These are phyloP conservation scores for Chalara sp. DNA, from an alignment of 2,329 filamentous ascomycete species.

Conservation along the genomic window DNA sequence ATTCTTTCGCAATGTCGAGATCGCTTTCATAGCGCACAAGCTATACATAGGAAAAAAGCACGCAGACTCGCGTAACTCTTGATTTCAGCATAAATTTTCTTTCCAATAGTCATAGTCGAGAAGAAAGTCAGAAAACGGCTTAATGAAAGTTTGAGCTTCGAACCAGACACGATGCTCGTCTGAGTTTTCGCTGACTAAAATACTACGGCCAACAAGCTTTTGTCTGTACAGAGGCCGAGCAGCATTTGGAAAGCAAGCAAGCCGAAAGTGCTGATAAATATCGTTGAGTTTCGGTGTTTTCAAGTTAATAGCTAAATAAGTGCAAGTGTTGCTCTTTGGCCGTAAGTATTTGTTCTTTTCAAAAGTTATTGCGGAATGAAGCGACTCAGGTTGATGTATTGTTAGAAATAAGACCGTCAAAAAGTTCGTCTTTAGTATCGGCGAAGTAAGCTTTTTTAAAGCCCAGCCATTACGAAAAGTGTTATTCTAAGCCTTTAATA, in stretches of 20 bases:
- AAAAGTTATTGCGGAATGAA: too few relatives aligned
- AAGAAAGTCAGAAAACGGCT: slow-evolving; percentile 27
- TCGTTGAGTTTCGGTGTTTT: slow-evolving; percentile 14
- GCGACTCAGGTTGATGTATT: too few relatives aligned
- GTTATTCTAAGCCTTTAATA: too few relatives aligned
- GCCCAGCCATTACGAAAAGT: too few relatives aligned
- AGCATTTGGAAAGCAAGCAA: slow-evolving; percentile 5
- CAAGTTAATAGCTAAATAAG: background rate
- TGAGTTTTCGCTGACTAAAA: slow-evolving; percentile 29
- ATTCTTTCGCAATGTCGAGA: slow-evolving; percentile 28
- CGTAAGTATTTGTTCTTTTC: background rate
- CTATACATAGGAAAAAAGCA: slow-evolving; percentile 26
- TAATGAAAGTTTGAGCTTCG: slow-evolving; percentile 25
- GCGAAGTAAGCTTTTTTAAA: too few relatives aligned
- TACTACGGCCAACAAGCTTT: slow-evolving; percentile 20
- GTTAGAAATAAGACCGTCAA: too few relatives aligned
- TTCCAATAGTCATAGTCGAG: slow-evolving; percentile 22
- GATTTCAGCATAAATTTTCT: slow-evolving; percentile 2
- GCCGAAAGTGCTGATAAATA: slow-evolving; percentile 9
- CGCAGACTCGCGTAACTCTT: slow-evolving; percentile 4
- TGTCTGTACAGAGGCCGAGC: slow-evolving; percentile 26
- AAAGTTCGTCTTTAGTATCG: too few relatives aligned
- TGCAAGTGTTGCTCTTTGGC: background rate
- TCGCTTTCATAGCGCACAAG: slow-evolving; percentile 30
- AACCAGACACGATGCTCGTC: slow-evolving; percentile 30